Evolutionary conservation across 2,329 filamentous ascomycete genomes (phyloP), one percentile per base, ranked within the genome.

Genomic region (Dothideomycetes sp.): DNA sequence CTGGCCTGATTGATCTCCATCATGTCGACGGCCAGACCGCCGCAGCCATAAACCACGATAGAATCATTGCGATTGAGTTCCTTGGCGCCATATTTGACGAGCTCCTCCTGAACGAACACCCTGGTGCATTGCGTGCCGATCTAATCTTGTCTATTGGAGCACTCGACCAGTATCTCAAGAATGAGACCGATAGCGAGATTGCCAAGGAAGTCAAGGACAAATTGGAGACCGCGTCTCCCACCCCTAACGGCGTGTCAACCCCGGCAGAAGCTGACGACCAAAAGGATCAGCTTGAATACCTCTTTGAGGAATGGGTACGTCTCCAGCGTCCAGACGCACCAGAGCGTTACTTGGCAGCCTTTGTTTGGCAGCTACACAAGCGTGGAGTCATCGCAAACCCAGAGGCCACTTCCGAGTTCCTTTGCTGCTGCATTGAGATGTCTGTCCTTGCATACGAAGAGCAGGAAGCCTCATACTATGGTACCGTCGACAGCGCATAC

Each of bases 281-380:
- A 49, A 77, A 79, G 46, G 85, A 94, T 45, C 86, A 95, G 58
- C 77, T 94, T 62, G 86, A 93, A 51, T 96, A 98, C 56, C 73
- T 95, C 15, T 95, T 98, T 53, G 87, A 89, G 32, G 91, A 98
- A 63, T 98, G 91, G 91, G 75, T 89, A 19, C 79, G 81, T 44
- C 73, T 95, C 5, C 82, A 82, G 59, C 84, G 86, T 51, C 73
- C 78, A n/a, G 77, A 80, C 49, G 77, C 81, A 3, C 79, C 81
- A 3, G 81, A 86, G 45, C 83, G 81, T 53, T 75, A 80, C 0
- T 70, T 79, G 39, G 66, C 73, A 4, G 75, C 84, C 2, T 96
- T 96, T 60, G 75, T 95, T 34, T 78, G 82, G 51, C 89, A 96
- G 59, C 68, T 96, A 54, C 81, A 89, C 51, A 72, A 79, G 41